These are phyloP conservation scores for Aspergillus chevalieri DNA, from an alignment of 2,329 filamentous ascomycete genomes.

Conservation along the genomic window DNA sequence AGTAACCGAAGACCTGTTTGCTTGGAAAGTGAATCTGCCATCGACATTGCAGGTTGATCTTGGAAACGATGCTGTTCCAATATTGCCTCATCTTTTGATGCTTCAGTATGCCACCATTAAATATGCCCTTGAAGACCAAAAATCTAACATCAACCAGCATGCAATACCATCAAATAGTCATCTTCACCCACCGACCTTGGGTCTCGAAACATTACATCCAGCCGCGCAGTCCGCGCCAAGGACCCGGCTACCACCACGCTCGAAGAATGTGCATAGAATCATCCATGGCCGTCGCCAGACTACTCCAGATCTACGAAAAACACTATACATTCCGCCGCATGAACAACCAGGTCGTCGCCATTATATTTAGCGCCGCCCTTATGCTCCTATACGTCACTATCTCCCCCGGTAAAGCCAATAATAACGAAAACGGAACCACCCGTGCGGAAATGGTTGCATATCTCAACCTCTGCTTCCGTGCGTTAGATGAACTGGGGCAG, in stretches of 20 bases:
- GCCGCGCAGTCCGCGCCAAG: slow-evolving; percentile 35
- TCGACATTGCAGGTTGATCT: slow-evolving; percentile 31
- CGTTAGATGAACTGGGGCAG: slow-evolving; percentile 36
- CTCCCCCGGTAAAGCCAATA: slow-evolving; percentile 23
- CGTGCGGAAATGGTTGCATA: slow-evolving; percentile 30
- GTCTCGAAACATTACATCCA: slow-evolving; percentile 39
- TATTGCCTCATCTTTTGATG: slow-evolving; percentile 37
- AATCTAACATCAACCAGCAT: slow-evolving; percentile 21
- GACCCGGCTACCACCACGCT: slow-evolving; percentile 40
- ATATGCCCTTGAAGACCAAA: background rate
- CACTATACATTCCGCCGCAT: slow-evolving; percentile 39
- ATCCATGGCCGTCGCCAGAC: slow-evolving; percentile 33
- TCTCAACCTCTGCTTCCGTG: slow-evolving; percentile 38
- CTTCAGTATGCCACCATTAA: slow-evolving; percentile 27
- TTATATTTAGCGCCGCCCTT: slow-evolving; percentile 40
- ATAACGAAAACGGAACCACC: slow-evolving; percentile 15
- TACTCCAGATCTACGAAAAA: slow-evolving; percentile 37
- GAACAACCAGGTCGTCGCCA: slow-evolving; percentile 40
- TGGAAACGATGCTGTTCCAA: slow-evolving; percentile 26
- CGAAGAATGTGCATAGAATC: slow-evolving; percentile 40
- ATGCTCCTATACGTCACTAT: slow-evolving; percentile 35
- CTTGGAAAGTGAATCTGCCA: slow-evolving; percentile 38
- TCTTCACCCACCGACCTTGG: slow-evolving; percentile 41
- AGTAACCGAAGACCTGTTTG: slow-evolving; percentile 33
- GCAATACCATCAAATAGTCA: slow-evolving; percentile 41